Base-by-base conservation (phyloP, 768 basidiomycete species). In the Psilocybe sp. region DNA sequence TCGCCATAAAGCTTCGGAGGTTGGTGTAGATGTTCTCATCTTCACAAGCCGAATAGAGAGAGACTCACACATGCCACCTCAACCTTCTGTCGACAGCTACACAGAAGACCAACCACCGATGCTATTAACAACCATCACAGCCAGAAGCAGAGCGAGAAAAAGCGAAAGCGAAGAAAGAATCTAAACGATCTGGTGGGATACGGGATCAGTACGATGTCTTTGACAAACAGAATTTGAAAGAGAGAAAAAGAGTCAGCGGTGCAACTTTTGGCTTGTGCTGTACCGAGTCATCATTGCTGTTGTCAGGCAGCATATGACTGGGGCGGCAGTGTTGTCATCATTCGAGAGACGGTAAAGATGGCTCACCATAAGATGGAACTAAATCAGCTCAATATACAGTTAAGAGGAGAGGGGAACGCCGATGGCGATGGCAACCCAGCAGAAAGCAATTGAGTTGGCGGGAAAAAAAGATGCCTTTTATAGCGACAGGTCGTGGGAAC, bases 311-410 rank as follows among this genome's bases (percentile, higher is more conserved):
- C 79, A 28, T 85, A 84, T 71, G 83, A 84, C 83, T 85, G 83
- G 83, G 83, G 83, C 83, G 82, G 82, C 83, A 84, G 76, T 64
- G 78, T 77, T 77, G 71, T 82, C 83, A 82, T 85, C 83, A 75
- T 19, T 51, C 40, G 31, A 49, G 19, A 52, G 44, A 51, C 19
- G 35, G 38, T 31, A 44, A 56, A 12, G 33, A 4, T 31, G 15
- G 56, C 59, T 61, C 53, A 60, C 60, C 47, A 57, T 53, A 49
- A 41, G 43, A 18, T 51, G 40, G 4, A 28, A 28, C 23, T 28
- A 28, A 28, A 28, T 3, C 4, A 28, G 7, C 23, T 28, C 23
- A 28, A 28, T 3, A 28, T 4, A 28, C 3, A 3, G 23, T 3
- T 28, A 28, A 28, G 23, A 28, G 7, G 23, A 7, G 23, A 28